These are phyloP conservation scores for Microthlaspi erraticum DNA, from an alignment of 345 rosid genomes.

Conservation along the genomic window DNA sequence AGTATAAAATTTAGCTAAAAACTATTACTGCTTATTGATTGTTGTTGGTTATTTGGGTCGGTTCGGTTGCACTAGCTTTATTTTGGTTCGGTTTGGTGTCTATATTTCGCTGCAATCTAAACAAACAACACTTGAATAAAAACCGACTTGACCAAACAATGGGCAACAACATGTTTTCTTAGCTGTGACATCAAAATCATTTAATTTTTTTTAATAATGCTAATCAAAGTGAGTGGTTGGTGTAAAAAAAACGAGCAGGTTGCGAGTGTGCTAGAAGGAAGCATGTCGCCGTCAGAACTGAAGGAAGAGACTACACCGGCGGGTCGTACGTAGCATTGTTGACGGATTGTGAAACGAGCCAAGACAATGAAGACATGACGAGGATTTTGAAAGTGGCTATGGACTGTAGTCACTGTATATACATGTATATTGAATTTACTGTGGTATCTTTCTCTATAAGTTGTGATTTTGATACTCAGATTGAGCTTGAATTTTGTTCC, in stretches of 20 bases:
- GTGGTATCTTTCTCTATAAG: neutral
- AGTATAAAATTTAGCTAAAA: too few relatives aligned
- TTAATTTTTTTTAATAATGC: neutral
- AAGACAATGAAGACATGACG: conserved; percentile 64
- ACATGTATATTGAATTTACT: neutral
- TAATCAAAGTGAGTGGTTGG: neutral
- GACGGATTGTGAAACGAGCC: too few relatives aligned
- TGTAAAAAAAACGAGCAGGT: conserved; percentile 49
- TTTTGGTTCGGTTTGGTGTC: too few relatives aligned
- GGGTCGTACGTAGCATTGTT: conserved; percentile 30
- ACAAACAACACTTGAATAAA: too few relatives aligned
- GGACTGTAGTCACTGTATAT: conserved; percentile 47
- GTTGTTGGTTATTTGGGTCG: too few relatives aligned
- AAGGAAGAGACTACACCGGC: conserved; percentile 64
- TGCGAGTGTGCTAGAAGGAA: conserved; percentile 70
- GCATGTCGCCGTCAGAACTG: conserved; percentile 56
- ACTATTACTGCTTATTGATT: too few relatives aligned
- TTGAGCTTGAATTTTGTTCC: neutral
- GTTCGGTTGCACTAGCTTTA: too few relatives aligned
- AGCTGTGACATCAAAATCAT: neutral
- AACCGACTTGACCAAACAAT: too few relatives aligned
- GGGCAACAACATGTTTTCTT: neutral
- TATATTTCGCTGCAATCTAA: too few relatives aligned
- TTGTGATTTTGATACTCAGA: neutral
- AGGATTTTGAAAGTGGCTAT: conserved; percentile 63